Percentiles rank a stretch among this genome's conserved stretches.
These are phyloP conservation scores for Didymella arachidicola DNA, from an alignment of 2,329 filamentous ascomycete genomes.

Conservation along the genomic window DNA sequence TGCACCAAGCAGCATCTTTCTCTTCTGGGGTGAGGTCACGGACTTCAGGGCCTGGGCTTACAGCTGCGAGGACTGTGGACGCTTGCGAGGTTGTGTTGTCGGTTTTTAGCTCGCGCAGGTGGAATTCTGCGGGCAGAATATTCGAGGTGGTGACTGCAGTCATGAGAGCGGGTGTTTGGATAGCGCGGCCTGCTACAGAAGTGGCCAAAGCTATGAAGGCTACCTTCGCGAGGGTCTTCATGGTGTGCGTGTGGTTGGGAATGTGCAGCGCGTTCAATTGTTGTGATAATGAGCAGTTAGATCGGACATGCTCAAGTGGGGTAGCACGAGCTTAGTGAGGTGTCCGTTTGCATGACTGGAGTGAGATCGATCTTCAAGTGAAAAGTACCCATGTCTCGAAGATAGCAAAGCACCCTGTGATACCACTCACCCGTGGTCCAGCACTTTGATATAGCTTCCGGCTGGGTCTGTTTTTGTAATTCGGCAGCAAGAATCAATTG, in stretches of 20 bases:
- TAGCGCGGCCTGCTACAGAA: slow-evolving; percentile 1
- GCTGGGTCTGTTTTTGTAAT: no score
- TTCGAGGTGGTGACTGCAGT: background rate
- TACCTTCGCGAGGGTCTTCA: background rate
- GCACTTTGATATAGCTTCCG: no score
- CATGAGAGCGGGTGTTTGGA: background rate
- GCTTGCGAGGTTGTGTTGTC: background rate
- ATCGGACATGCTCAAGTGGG: background rate
- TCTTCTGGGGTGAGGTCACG: background rate
- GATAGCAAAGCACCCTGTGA: background rate
- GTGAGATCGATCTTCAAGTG: background rate
- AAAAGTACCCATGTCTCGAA: background rate
- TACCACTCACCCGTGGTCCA: no score
- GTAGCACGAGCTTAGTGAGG: background rate
- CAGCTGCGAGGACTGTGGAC: background rate
- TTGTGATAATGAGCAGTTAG: no score
- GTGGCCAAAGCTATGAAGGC: background rate
- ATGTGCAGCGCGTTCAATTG: background rate
- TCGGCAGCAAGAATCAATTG: no score
- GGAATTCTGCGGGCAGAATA: background rate
- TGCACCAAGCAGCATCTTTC: slow-evolving; percentile 42
- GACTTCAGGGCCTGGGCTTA: background rate
- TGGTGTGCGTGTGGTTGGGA: background rate
- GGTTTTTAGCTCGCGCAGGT: background rate
- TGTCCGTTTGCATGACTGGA: background rate